Base-by-base conservation (phyloP, 2,329 filamentous ascomycete genomes). In the Chrysosporium keratinophilum region DNA sequence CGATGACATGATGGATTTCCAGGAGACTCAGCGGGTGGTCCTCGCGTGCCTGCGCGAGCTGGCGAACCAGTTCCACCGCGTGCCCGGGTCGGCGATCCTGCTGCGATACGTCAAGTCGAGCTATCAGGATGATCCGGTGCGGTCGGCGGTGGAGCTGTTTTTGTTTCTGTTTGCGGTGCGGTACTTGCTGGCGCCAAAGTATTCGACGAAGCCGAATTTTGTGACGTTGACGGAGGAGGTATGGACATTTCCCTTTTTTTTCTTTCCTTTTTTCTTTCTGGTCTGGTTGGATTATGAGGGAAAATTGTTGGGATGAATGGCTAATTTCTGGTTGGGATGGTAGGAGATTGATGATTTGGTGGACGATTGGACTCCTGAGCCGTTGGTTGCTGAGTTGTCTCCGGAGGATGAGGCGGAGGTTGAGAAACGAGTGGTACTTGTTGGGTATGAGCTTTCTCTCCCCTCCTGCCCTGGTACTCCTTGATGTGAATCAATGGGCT, bases 41-140 rank as follows among this genome's bases (percentile, higher is more conserved):
- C 67, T 77, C 57, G 76, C 76, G 64, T 73, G 80, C 61, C 67
- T 81, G 57, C 73, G 77, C 62, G 74, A 77, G 59, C 73, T 78
- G 51, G 74, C 78, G 51, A 74, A 81, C 56, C 78, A 83, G 55
- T 94, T 98, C 67, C 90, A 96, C 65, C 88, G 86, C 65, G 80
- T 98, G 39, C 94, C 93, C 31, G 93, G 93, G 50, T 97, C 91
- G 31, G 87, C 91, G 41, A 95, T 98, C 62, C 78, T 97, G 64
- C 81, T 95, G 62, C 87, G 93, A 58, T 98, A 98, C 72, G 89
- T 98, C 67, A 88, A 88, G 70, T 95, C 89, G 55, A 95, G 89
- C 68, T 97, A 98, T 75, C 93, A 98, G 74, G 86, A 98, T 67
- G 93, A 98, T 64, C 93, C 93, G 9, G 82, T 97, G 54, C 85